Percentiles rank a stretch among this genome's conserved stretches.
Evolutionary conservation across 1,284 basidiomycete genomes (phyloP).

Genomic region (Tylopilus sp.): DNA sequence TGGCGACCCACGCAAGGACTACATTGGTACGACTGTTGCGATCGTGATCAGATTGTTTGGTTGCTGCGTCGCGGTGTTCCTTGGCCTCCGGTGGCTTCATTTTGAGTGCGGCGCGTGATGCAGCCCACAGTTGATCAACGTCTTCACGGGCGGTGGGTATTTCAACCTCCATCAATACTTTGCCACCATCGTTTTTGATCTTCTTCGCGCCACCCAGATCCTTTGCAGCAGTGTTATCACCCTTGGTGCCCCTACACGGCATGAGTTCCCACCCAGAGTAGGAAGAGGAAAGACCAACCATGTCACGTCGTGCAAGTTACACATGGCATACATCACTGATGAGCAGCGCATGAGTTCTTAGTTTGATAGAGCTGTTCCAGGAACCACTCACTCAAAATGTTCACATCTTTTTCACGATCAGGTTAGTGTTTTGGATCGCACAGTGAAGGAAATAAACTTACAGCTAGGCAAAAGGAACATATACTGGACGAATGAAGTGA

Average conservation of each 20-base stretch:
- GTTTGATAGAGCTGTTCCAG: neutral
- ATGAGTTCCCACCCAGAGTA: constrained; percentile 4
- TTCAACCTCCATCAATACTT: constrained; percentile 83
- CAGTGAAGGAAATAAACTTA: constrained; percentile 36
- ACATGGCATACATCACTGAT: constrained; percentile 85
- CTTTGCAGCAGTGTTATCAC: constrained; percentile 81
- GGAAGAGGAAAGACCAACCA: constrained; percentile 45
- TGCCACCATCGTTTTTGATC: constrained; percentile 76
- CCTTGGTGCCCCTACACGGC: constrained; percentile 74
- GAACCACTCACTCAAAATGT: constrained; percentile 65
- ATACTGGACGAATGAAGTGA: constrained; percentile 85
- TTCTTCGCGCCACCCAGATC: constrained; percentile 88
- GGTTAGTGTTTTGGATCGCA: constrained; percentile 10
- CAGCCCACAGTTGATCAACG: constrained; percentile 80
- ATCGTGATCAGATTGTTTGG: constrained; percentile 85
- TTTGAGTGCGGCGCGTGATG: constrained; percentile 65
- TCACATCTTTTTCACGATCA: constrained; percentile 59
- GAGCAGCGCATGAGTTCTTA: neutral
- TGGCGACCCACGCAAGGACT: constrained; percentile 80
- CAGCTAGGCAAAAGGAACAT: constrained; percentile 76
- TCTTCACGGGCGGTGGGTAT: constrained; percentile 79
- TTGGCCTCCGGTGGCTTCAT: constrained; percentile 65
- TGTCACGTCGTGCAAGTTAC: constrained; percentile 85
- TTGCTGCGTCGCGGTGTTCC: constrained; percentile 81
- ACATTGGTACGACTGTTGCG: constrained; percentile 81